phyloP scores from a whole-genome alignment of 2,329 filamentous ascomycete genomes.

The Rutstroemia sydowiana region DNA sequence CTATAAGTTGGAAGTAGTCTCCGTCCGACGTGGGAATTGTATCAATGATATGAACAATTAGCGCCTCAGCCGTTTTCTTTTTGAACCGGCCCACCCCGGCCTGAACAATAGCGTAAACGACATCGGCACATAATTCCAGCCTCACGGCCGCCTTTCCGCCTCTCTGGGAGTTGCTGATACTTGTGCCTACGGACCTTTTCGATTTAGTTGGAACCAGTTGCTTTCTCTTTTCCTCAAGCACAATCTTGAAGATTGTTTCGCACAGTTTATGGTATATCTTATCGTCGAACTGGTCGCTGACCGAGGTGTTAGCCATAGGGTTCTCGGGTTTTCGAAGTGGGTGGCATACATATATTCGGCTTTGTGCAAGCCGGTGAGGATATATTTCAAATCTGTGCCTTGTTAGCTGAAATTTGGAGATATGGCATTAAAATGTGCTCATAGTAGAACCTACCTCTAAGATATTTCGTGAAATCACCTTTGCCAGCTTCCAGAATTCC shows the following conservation, averaged over 20 bases:
- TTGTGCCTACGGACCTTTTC: slow-evolving; percentile 42
- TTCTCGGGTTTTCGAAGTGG: neutral
- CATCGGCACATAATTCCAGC: slow-evolving; percentile 61
- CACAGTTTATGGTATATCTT: slow-evolving; percentile 76
- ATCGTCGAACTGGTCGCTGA: slow-evolving; percentile 49
- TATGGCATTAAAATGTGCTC: neutral
- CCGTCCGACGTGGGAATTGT: slow-evolving; percentile 57
- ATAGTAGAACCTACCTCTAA: slow-evolving; percentile 12
- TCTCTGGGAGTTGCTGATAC: slow-evolving; percentile 38
- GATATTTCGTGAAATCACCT: neutral
- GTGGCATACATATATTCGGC: slow-evolving; percentile 22
- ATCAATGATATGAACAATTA: slow-evolving; percentile 77
- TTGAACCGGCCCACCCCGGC: slow-evolving; percentile 62
- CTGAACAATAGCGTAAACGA: slow-evolving; percentile 64
- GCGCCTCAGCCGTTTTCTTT: slow-evolving; percentile 67
- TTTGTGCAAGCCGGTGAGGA: slow-evolving; percentile 24
- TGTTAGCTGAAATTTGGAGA: neutral
- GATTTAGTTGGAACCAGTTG: slow-evolving; percentile 47
- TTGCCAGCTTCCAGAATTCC: slow-evolving; percentile 1
- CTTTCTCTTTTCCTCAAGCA: slow-evolving; percentile 57
- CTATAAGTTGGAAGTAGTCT: slow-evolving; percentile 59
- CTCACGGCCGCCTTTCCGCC: neutral
- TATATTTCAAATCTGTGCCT: slow-evolving; percentile 23
- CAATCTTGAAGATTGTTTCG: slow-evolving; percentile 69
- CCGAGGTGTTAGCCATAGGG: slow-evolving; percentile 13